Base-by-base conservation (phyloP, 306 rosid genomes). In the Cajanus cajan region DNA sequence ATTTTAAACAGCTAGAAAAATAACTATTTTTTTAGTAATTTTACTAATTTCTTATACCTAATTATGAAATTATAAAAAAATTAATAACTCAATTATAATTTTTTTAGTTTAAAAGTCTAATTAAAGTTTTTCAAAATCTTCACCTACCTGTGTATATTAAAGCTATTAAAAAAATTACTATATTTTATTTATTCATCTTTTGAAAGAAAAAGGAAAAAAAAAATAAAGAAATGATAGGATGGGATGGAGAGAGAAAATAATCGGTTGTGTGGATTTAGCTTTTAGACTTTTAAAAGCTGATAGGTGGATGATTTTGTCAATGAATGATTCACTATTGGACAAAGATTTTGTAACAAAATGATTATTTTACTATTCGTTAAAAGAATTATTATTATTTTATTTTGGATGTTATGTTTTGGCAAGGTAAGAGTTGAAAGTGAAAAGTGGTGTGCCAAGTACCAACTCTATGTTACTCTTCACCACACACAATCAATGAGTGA, bases 391-490 rank as follows among this genome's bases (percentile, higher is more conserved):
- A 4, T 22, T 79, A 14, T 10, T 13, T 57, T 14, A 16, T 6
- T 37, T 72, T 28, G 36, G 21, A 37, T 36, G 61, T 72, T 76
- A 11, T 65, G 18, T 4, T 28, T 78, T 24, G 45, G 31, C 79
- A 63, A 73, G 82, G 85, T 77, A 71, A 55, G 87, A 82, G 70
- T 79, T 75, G 82, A 82, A 52, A 83, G 83, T 73, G 85, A 80
- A 71, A 83, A 86, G 85, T 44, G 39, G 68, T 21, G 78, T 40
- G 68, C 67, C 69, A 83, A 86, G 89, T 82, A 86, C 86, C 80
- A 79, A 82, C 85, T 82, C 52, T 57, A 82, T 77, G 83, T 77
- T 57, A 86, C 86, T 86, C 89, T 57, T 86, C 44, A 86, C 87
- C 89, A 71, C 18, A 83, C 85, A 65, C 19, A 71, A 79, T 76